Percentiles rank a stretch among this genome's conserved stretches.
These are phyloP conservation scores for Russula sp. DNA, from an alignment of 768 basidiomycete species.

Conservation along the genomic window DNA sequence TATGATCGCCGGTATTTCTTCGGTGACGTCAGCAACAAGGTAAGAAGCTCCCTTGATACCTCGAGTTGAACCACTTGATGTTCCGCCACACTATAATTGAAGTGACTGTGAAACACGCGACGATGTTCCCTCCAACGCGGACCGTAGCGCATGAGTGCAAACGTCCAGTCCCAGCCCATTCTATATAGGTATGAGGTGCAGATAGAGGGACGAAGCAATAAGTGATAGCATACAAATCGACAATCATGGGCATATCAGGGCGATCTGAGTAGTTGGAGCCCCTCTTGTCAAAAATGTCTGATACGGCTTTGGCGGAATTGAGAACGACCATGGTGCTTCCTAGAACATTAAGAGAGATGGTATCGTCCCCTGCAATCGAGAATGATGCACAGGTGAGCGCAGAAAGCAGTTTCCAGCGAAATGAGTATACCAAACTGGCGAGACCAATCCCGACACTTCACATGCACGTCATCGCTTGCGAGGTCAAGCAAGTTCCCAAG, in stretches of 20 bases:
- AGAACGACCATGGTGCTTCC: conserved; percentile 30
- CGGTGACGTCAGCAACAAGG: conserved; percentile 27
- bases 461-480: conserved; percentile 27
- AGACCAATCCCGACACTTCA: conserved; percentile 32
- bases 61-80: conserved; percentile 27
- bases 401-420: neutral
- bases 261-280: conserved; percentile 33
- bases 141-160: conserved; percentile 32
- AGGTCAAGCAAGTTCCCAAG: conserved; percentile 34
- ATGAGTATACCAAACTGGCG: conserved; percentile 31
- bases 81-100: conserved; percentile 25
- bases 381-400: neutral
- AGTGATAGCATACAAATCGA: conserved; percentile 28
- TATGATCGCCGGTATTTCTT: conserved; percentile 25
- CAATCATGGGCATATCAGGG: conserved; percentile 31
- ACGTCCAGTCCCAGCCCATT: conserved; percentile 33
- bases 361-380: conserved; percentile 22
- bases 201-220: neutral
- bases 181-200: conserved; percentile 16
- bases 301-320: conserved; percentile 30
- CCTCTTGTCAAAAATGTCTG: conserved; percentile 32
- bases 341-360: conserved; percentile 27
- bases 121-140: conserved; percentile 31
- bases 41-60: conserved; percentile 25
- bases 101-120: conserved; percentile 31